These are phyloP conservation scores for Clitopilus hobsonii DNA, from an alignment of 768 basidiomycete genomes.

Conservation along the genomic window DNA sequence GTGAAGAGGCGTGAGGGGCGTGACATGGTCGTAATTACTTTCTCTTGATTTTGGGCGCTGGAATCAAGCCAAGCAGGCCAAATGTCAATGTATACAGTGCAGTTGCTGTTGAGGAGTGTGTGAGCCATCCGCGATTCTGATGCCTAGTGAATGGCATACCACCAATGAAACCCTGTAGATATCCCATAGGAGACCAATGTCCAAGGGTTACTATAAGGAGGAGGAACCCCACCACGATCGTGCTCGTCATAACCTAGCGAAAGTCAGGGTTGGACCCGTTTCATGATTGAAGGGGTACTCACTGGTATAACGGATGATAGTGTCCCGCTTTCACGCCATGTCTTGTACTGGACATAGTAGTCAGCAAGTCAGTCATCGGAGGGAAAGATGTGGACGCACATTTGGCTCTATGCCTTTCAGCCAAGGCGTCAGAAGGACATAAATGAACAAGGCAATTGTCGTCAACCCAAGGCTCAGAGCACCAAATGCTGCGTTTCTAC, in stretches of 20 bases:
- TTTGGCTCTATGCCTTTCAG: constrained; percentile 64
- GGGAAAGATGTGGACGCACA: constrained; percentile 34
- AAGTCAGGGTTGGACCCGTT: constrained; percentile 1
- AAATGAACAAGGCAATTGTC: constrained; percentile 70
- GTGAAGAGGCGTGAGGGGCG: constrained; percentile 1
- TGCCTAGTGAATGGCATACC: constrained; percentile 31
- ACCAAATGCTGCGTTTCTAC: constrained; percentile 48
- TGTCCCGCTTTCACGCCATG: constrained; percentile 68
- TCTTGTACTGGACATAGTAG: constrained; percentile 47
- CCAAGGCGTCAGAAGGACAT: constrained; percentile 64
- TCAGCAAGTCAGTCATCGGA: neutral
- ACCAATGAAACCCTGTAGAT: constrained; percentile 56
- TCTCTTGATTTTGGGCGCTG: constrained; percentile 49
- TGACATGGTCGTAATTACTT: constrained; percentile 11
- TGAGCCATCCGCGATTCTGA: neutral
- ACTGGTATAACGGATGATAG: constrained; percentile 68
- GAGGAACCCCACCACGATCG: constrained; percentile 69
- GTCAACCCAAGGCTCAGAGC: constrained; percentile 51
- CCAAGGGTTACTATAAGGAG: constrained; percentile 57
- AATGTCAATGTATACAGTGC: constrained; percentile 67
- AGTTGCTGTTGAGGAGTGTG: constrained; percentile 40
- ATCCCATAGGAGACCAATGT: constrained; percentile 65
- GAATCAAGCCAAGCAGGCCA: constrained; percentile 71
- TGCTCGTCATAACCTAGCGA: constrained; percentile 50
- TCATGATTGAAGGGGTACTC: constrained; percentile 12